Conservation (phyloP, 805 yeast species). For the Tetrapisispora pingtungensis region DNA sequence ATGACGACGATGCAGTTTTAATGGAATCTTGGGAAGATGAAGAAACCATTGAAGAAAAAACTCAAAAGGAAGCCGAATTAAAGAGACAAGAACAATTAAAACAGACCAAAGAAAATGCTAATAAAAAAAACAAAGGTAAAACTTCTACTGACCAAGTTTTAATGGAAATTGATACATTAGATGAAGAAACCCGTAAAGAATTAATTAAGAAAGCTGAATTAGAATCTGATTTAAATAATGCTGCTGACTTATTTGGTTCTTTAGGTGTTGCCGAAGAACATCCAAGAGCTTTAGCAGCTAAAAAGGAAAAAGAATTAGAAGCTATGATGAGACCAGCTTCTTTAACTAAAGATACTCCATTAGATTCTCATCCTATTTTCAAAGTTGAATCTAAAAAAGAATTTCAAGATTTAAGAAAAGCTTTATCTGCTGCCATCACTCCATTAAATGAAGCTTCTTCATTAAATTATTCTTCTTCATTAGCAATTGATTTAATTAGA, state of each 20-base stretch:
- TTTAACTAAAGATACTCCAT: constrained; percentile 42
- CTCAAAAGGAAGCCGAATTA: constrained; percentile 65
- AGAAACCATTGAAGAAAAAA: constrained; percentile 66
- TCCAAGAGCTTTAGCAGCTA: constrained; percentile 33
- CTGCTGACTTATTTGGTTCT: constrained; percentile 84
- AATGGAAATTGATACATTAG: constrained; percentile 57
- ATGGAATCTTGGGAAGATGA: constrained; percentile 74
- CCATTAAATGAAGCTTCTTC: constrained; percentile 51
- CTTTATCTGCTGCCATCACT: constrained; percentile 51
- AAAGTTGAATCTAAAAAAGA: constrained; percentile 67
- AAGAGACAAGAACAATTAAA: constrained; percentile 35
- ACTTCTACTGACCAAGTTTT: constrained; percentile 34
- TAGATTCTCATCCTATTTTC: constrained; percentile 72
- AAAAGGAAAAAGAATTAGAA: constrained; percentile 30
- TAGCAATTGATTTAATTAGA: constrained; percentile 78
- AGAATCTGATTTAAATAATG: constrained; percentile 80
- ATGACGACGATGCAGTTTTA: constrained; percentile 37
- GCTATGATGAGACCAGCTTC: constrained; percentile 20
- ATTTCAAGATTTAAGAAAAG: constrained; percentile 66
- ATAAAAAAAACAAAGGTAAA: constrained; percentile 17
- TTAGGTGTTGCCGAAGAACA: constrained; percentile 42
- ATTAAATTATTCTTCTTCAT: constrained; percentile 58
- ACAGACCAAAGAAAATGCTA: constrained; percentile 20
- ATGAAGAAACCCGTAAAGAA: constrained; percentile 63
- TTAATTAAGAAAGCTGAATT: constrained; percentile 71